Evolutionary conservation across 805 yeast genomes (phyloP), one percentile per base, ranked within the genome.

Genomic region (Candida ortonii): DNA sequence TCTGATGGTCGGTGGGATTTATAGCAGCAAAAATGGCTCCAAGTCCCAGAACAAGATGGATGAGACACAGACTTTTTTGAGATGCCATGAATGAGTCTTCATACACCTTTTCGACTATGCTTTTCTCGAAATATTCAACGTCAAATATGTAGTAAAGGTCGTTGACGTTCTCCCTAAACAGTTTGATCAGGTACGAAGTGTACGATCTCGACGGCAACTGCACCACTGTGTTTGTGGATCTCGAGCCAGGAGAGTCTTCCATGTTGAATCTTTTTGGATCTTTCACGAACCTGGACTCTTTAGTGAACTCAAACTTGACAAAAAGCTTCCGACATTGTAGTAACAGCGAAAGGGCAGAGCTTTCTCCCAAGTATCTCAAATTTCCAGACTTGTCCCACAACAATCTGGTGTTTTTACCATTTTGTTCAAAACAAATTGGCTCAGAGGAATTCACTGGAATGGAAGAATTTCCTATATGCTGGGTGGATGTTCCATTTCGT

Each of bases 251-350:
- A 13, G 57, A 61, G 39, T 68, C 73, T 26, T 57, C 49, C 22
- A 64, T 58, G 9, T 55, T 47, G 38, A 60, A 57, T 16, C 62
- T 56, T 27, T 60, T 57, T 4, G 69, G 62, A 34, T 67, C 70
- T 23, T 55, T 56, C 1, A 67, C 60, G 35, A 68, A 65, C 9
- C 52, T 50, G 2, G 67, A 58, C 16, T 41, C 38, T 10, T 30
- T 33, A 1, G 46, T 41, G 30, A 35, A 43, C 7, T 38, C 41
- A 5, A 46, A 44, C 12, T 46, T 52, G 18, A 44, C 39, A 41
- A 67, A 68, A 1, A 68, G 49, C 33, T 60, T 62, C 8, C 71
- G 47, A 3, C 65, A 56, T 40, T 69, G 73, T 21, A 63, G 50
- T 6, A 69, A 48, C 26, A 66, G 55, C 2, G 73, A 63, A 8